Evolutionary conservation across 257 asterid genomes (phyloP).

Genomic region (Buddleja alternifolia): DNA sequence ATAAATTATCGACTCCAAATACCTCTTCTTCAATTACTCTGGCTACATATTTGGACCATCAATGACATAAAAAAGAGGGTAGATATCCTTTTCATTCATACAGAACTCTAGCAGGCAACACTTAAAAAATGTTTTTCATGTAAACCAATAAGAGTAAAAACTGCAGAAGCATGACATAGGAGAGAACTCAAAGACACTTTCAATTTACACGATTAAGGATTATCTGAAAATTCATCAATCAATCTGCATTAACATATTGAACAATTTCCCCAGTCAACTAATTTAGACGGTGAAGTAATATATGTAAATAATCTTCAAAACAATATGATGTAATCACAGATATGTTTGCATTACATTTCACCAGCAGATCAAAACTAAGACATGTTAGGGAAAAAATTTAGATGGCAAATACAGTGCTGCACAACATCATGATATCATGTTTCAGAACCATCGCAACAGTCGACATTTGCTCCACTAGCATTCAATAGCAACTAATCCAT

Average conservation of each 20-base stretch:
- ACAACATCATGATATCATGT: not conserved
- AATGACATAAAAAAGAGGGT: slow-evolving; percentile 28
- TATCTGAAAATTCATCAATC: not conserved
- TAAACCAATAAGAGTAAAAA: not conserved
- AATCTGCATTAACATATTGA: not conserved
- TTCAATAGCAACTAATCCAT: slow-evolving; percentile 8
- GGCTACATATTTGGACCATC: slow-evolving; percentile 57
- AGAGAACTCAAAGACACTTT: not conserved
- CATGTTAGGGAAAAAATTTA: not conserved
- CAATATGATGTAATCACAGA: not conserved
- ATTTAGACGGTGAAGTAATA: not conserved
- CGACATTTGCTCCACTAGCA: slow-evolving; percentile 11
- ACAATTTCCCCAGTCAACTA: not conserved
- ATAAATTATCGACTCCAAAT: slow-evolving; percentile 87
- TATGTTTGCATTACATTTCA: slow-evolving; percentile 9
- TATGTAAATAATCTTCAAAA: not conserved
- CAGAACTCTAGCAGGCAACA: slow-evolving; percentile 15
- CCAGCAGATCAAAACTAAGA: slow-evolving; percentile 6
- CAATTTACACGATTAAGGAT: slow-evolving; percentile 3
- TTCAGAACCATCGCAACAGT: slow-evolving; percentile 12
- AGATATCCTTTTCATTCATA: slow-evolving; percentile 4
- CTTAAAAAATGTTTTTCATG: not conserved
- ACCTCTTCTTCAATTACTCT: slow-evolving; percentile 97
- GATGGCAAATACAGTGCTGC: slow-evolving; percentile 7
- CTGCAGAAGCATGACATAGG: slow-evolving; percentile 6